phyloP scores from a whole-genome alignment of 495 filamentous ascomycete genomes.

The Annulohypoxylon nitens region DNA sequence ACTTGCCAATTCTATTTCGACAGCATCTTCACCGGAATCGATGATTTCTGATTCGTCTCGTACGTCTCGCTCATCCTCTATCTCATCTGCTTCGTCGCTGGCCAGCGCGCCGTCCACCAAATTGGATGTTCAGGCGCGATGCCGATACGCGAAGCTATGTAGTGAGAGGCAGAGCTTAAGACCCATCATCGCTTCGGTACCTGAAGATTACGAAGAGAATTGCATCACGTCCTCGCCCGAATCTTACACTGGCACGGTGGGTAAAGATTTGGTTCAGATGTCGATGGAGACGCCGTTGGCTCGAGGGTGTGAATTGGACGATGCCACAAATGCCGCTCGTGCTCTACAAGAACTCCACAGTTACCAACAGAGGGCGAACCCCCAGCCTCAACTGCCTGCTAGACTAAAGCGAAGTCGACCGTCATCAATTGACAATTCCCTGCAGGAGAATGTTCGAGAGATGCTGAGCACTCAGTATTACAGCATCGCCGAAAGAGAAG shows the following conservation, averaged over 20 bases:
- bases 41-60: constrained; percentile 88
- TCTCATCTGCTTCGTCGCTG: constrained; percentile 77
- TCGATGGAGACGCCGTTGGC: constrained; percentile 64
- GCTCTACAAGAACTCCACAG: constrained; percentile 75
- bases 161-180: constrained; percentile 64
- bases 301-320: constrained; percentile 60
- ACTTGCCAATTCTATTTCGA: constrained; percentile 80
- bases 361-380: constrained; percentile 55
- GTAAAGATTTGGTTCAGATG: constrained; percentile 67
- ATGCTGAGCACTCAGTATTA: constrained; percentile 58
- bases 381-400: constrained; percentile 40
- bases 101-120: constrained; percentile 74
- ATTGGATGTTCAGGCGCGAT: constrained; percentile 86
- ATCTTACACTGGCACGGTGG: constrained; percentile 66
- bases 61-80: constrained; percentile 79
- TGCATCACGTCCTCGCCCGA: constrained; percentile 73
- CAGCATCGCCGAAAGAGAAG: constrained; percentile 45
- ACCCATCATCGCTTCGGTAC: constrained; percentile 64
- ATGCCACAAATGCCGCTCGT: constrained; percentile 71
- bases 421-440: constrained; percentile 71
- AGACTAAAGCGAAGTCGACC: constrained; percentile 76
- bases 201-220: constrained; percentile 67
- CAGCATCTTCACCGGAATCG: constrained; percentile 87
- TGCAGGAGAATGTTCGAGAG: constrained; percentile 82
- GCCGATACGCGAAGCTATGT: constrained; percentile 77